A percentile compares a stretch with the other conserved stretches of the same genome.
Evolutionary conservation across 2,329 filamentous ascomycete genomes (phyloP).

Genomic region (Monosporascus sp.): DNA sequence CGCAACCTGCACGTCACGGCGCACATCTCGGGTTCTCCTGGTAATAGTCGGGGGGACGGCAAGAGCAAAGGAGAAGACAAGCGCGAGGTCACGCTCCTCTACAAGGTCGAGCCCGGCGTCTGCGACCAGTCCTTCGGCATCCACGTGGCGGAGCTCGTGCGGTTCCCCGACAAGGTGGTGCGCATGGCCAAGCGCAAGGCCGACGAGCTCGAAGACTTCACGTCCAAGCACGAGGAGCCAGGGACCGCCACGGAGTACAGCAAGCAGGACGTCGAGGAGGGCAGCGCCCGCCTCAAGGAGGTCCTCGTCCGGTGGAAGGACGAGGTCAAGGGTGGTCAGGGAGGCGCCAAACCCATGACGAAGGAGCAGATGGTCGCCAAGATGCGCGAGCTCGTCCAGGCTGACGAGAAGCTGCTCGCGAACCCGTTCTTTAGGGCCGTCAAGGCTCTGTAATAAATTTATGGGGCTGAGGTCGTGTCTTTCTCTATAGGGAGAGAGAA

Average conservation of each 20-base stretch:
- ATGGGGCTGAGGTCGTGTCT: too few relatives aligned
- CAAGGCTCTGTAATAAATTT: constrained; percentile 41
- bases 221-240: constrained; percentile 62
- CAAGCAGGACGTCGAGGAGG: constrained; percentile 84
- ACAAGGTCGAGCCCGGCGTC: constrained; percentile 92
- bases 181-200: constrained; percentile 99
- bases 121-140: constrained; percentile 98
- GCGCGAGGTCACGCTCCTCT: constrained; percentile 87
- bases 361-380: constrained; percentile 72
- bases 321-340: constrained; percentile 53
- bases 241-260: constrained; percentile 53
- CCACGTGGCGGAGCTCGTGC: constrained; percentile 92
- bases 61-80: constrained; percentile 39
- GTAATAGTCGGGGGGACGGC: constrained; percentile 27
- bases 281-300: constrained; percentile 77
- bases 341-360: constrained; percentile 36
- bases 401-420: constrained; percentile 58
- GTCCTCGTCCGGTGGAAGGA: constrained; percentile 82
- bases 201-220: constrained; percentile 95
- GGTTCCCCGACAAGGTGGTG: constrained; percentile 94
- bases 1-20: constrained; percentile 94
- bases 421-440: constrained; percentile 69
- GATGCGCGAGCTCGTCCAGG: constrained; percentile 74
- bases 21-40: constrained; percentile 62
- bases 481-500: too few relatives aligned